Conservation (phyloP, 2,329 filamentous ascomycete species). For the Hypoxylon sp. region DNA sequence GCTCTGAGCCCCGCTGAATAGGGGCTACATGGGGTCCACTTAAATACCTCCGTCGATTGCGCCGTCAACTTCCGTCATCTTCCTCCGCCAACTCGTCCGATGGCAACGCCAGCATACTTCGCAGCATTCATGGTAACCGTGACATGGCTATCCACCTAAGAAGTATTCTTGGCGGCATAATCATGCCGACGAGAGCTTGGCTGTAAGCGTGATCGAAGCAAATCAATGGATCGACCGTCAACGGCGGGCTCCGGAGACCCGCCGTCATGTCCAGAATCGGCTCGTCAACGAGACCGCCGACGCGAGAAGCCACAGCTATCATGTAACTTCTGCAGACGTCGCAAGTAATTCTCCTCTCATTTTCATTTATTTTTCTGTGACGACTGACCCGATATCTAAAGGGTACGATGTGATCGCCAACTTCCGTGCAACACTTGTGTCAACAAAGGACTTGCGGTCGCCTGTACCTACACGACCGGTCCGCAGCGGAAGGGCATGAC, state of each 20-base stretch:
- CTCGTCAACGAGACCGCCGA: not conserved
- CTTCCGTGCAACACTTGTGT: conserved; percentile 3
- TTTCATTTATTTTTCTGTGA: not conserved
- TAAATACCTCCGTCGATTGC: conserved; percentile 5
- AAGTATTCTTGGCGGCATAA: not conserved
- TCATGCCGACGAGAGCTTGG: not conserved
- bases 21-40: not conserved
- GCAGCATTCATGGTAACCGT: not conserved
- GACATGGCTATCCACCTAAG: not conserved
- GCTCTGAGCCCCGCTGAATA: not conserved
- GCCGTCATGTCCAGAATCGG: not conserved
- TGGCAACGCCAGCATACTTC: not conserved
- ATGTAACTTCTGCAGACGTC: conserved; percentile 9
- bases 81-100: not conserved
- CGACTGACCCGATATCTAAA: not conserved
- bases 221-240: not conserved
- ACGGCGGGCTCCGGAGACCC: not conserved
- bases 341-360: not conserved
- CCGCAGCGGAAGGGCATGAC: not conserved
- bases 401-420: conserved; percentile 7
- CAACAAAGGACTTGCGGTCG: not conserved
- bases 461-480: conserved; percentile 7
- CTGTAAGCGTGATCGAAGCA: not conserved
- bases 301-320: conserved; percentile 11
- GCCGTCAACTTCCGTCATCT: not conserved